phyloP scores from a whole-genome alignment of 1,284 basidiomycete species.

The Lignosus rhinocerotis region DNA sequence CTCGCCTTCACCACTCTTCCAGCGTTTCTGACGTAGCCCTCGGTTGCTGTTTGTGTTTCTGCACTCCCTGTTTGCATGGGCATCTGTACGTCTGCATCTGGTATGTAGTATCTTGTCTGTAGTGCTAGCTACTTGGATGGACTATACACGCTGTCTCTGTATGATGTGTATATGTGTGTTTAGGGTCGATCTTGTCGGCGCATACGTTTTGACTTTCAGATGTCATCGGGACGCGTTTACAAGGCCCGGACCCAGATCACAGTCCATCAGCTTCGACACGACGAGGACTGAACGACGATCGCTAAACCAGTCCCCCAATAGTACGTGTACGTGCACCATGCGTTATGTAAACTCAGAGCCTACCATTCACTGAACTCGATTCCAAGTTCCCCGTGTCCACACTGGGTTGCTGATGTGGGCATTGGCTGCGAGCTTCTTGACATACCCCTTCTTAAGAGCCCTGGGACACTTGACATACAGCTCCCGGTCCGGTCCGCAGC shows the following conservation, averaged over 20 bases:
- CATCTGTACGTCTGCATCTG: conserved; percentile 3
- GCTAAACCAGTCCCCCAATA: background rate
- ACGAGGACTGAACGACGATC: background rate
- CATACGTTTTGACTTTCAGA: background rate
- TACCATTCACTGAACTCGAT: background rate
- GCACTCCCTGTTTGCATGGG: conserved; percentile 13
- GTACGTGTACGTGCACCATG: background rate
- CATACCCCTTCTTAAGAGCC: background rate
- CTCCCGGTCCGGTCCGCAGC: background rate
- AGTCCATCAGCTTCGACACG: background rate
- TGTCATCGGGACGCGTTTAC: background rate
- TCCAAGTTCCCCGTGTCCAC: background rate
- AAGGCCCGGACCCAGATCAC: background rate
- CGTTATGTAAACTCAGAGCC: background rate
- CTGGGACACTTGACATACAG: background rate
- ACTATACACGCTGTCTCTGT: background rate
- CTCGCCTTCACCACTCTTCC: background rate
- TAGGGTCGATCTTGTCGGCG: background rate
- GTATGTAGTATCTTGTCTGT: conserved; percentile 6
- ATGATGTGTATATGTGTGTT: background rate
- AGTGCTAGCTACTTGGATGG: background rate
- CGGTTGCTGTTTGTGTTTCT: conserved; percentile 16
- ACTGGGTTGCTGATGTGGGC: background rate
- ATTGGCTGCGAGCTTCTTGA: background rate
- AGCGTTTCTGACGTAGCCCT: conserved; percentile 12